phyloP scores from a whole-genome alignment of 169 alveolate species.

The Plasmodium cynomolgi region DNA sequence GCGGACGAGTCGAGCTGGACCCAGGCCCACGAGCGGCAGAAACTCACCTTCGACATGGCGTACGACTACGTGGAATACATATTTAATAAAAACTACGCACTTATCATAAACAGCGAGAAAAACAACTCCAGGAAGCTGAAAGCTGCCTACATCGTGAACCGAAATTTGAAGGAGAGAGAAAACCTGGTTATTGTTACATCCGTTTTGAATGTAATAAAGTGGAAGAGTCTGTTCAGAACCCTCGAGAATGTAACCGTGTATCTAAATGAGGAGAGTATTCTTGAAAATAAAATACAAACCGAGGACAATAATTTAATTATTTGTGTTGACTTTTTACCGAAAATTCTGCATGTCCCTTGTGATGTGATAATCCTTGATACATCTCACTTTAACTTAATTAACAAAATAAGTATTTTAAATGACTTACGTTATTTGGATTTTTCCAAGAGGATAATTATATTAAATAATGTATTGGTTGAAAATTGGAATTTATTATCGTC shows the following conservation, averaged over 20 bases:
- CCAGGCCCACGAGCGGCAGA: background rate
- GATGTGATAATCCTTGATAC: conserved; percentile 34
- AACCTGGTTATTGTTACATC: conserved; percentile 55
- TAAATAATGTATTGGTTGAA: conserved; percentile 10
- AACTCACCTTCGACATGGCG: conserved; percentile 6
- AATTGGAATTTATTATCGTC: conserved; percentile 48
- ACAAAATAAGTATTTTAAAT: conserved; percentile 43
- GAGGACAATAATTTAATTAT: conserved; percentile 15
- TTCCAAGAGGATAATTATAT: conserved; percentile 17
- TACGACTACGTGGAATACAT: conserved; percentile 10
- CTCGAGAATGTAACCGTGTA: conserved; percentile 20
- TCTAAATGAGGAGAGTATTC: conserved; percentile 38
- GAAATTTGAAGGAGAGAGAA: conserved; percentile 23
- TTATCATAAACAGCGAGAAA: conserved; percentile 51
- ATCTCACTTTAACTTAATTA: conserved; percentile 39
- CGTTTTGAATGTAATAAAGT: conserved; percentile 9
- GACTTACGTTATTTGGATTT: conserved; percentile 35
- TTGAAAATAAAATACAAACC: background rate
- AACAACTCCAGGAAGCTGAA: conserved; percentile 55
- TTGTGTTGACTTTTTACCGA: conserved; percentile 69
- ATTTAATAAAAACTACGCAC: conserved; percentile 24
- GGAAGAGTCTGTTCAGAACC: conserved; percentile 28
- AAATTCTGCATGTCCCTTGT: conserved; percentile 37
- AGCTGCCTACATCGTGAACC: conserved; percentile 52
- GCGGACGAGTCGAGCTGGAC: background rate